These are phyloP conservation scores for Nicotiana noctiflora DNA, from an alignment of 257 asterid genomes.

Conservation along the genomic window DNA sequence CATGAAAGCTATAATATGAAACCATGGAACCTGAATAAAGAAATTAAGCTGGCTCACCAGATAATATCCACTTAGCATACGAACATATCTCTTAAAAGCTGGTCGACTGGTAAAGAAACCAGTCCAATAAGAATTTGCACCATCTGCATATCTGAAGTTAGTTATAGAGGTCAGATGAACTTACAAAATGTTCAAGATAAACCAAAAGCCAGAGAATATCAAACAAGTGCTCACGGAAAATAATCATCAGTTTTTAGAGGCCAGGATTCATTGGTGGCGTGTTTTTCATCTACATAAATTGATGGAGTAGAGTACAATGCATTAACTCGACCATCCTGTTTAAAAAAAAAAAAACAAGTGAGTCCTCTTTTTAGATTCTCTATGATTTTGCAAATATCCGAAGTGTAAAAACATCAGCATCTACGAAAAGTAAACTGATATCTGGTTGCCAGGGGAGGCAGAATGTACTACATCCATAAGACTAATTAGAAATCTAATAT, in stretches of 20 bases:
- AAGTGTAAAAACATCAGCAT: neutral
- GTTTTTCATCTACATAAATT: slow-evolving; percentile 68
- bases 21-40: neutral
- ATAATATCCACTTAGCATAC: slow-evolving; percentile 70
- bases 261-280: slow-evolving; percentile 53
- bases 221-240: slow-evolving; percentile 60
- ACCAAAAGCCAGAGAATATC: slow-evolving; percentile 8
- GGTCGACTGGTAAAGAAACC: slow-evolving; percentile 88
- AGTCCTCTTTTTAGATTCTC: neutral
- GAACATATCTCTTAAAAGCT: slow-evolving; percentile 64
- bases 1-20: neutral
- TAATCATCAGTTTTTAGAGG: slow-evolving; percentile 76
- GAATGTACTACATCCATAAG: neutral
- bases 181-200: neutral
- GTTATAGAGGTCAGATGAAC: neutral
- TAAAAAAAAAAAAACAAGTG: neutral
- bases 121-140: slow-evolving; percentile 67
- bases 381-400: neutral
- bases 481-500: neutral
- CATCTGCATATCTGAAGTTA: slow-evolving; percentile 57
- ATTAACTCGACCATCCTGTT: slow-evolving; percentile 82
- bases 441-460: neutral
- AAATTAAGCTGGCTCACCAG: slow-evolving; percentile 31
- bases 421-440: neutral
- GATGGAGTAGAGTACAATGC: slow-evolving; percentile 89